Evolutionary conservation across 345 rosid species (phyloP).

Genomic region (Citrus trifoliata): DNA sequence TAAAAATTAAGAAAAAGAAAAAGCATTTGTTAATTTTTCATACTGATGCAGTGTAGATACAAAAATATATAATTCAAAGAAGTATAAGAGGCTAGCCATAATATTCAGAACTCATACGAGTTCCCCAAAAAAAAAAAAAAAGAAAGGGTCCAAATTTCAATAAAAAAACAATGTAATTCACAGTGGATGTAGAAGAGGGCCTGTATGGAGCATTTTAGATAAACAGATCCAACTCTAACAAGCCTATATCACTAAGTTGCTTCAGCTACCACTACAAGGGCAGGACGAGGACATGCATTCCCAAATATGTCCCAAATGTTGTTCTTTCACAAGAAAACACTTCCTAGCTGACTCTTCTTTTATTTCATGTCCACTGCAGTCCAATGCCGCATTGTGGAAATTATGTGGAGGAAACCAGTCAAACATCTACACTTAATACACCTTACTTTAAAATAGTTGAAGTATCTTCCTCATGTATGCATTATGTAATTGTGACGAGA

Average conservation of each 20-base stretch:
- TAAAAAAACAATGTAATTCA: background rate
- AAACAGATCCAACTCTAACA: background rate
- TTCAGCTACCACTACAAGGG: background rate
- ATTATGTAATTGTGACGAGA: background rate
- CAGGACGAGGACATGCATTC: background rate
- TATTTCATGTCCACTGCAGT: background rate
- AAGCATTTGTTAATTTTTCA: background rate
- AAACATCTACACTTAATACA: background rate
- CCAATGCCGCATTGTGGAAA: background rate
- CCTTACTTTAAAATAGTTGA: background rate
- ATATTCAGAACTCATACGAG: background rate
- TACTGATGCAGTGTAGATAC: background rate
- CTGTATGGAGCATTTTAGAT: background rate
- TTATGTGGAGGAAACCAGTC: background rate
- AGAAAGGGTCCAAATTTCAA: background rate
- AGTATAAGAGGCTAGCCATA: background rate
- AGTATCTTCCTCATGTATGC: background rate
- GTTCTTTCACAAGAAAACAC: background rate
- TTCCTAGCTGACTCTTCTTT: background rate
- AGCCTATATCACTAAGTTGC: background rate
- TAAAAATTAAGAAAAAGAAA: background rate
- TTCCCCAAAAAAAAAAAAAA: background rate
- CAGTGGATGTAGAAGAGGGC: background rate
- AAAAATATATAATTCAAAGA: background rate
- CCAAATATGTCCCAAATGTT: background rate